A percentile compares a stretch with the other conserved stretches of the same genome.
Conservation (phyloP, 2,329 filamentous ascomycete species). For the Proliferodiscus dingleyae region DNA sequence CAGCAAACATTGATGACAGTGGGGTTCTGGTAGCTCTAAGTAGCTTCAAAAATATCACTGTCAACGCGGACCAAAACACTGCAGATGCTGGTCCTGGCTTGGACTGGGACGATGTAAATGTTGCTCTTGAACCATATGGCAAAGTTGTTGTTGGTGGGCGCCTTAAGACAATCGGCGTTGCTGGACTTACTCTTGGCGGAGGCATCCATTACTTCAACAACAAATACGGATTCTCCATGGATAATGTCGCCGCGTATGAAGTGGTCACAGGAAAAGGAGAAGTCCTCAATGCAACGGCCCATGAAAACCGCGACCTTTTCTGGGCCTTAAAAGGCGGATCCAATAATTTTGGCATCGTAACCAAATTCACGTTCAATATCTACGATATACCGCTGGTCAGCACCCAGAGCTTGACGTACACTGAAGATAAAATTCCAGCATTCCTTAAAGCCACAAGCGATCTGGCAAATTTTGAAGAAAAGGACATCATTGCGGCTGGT, state of each 20-base stretch:
- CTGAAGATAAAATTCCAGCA: not conserved
- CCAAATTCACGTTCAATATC: slow-evolving; percentile 40
- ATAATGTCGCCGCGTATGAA: slow-evolving; percentile 6
- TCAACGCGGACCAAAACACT: too few species aligned
- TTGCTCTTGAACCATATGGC: too few species aligned
- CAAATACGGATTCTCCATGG: not conserved
- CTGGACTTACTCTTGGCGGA: slow-evolving; percentile 21
- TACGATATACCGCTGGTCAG: slow-evolving; percentile 4
- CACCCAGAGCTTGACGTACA: too few species aligned
- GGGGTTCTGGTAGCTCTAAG: too few species aligned
- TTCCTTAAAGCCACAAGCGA: not conserved
- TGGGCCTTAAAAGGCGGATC: slow-evolving; percentile 34
- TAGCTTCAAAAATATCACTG: too few species aligned
- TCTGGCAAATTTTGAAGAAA: not conserved
- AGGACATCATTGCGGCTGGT: not conserved
- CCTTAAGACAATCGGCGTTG: slow-evolving; percentile 21
- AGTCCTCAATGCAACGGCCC: slow-evolving; percentile 23
- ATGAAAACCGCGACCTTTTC: slow-evolving; percentile 27
- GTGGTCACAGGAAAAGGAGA: slow-evolving; percentile 32
- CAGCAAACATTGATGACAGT: too few species aligned
- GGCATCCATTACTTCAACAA: slow-evolving; percentile 16
- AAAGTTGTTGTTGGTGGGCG: too few species aligned
- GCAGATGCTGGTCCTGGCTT: too few species aligned
- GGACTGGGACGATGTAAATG: too few species aligned
- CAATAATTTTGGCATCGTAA: slow-evolving; percentile 24